Base-by-base conservation (phyloP, 805 yeast species). In the Sungouiella thailandica region DNA sequence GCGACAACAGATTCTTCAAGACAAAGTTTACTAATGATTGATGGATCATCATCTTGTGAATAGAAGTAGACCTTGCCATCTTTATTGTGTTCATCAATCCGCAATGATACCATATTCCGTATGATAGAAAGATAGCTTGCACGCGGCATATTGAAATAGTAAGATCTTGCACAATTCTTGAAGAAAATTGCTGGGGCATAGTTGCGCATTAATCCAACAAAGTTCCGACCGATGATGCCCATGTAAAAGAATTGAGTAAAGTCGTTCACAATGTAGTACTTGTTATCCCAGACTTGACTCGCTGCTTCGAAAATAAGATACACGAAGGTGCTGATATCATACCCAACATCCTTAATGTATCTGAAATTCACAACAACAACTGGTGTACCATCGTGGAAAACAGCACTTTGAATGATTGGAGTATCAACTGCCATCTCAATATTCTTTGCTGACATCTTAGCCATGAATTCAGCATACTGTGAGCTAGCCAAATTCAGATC, bases 361-460 rank as follows among this genome's bases (percentile, higher is more conserved):
- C 56, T 46, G 41, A 69, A 65, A 27, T 75, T 72, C 17, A 82
- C 46, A 3, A 81, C 76, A 17, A 83, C 60, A 14, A 79, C 68
- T 1, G 93, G 94, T 0, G 76, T 58, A 10, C 95, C 95, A 50
- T 84, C 94, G 24, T 72, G 65, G 23, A 82, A 76, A 11, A 82
- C 74, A 1, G 83, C 76, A 41, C 77, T 86, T 32, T 74, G 77
- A 8, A 83, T 68, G 23, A 80, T 60, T 0, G 68, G 62, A 10
- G 58, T 46, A 11, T 73, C 74, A 15, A 62, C 49, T 5, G 68
- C 53, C n/a, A 52, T 41, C 4, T 71, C 73, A 8, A 70, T 57
- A 39, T 79, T 78, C 39, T 72, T 70, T 29, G 74, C 61, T 0
- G 86, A 65, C 57, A 78, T 72, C 36, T 76, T 78, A 17, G 77